Conservation (phyloP, 192 early-diverging fungal species). For the Linnemannia schmuckeri region DNA sequence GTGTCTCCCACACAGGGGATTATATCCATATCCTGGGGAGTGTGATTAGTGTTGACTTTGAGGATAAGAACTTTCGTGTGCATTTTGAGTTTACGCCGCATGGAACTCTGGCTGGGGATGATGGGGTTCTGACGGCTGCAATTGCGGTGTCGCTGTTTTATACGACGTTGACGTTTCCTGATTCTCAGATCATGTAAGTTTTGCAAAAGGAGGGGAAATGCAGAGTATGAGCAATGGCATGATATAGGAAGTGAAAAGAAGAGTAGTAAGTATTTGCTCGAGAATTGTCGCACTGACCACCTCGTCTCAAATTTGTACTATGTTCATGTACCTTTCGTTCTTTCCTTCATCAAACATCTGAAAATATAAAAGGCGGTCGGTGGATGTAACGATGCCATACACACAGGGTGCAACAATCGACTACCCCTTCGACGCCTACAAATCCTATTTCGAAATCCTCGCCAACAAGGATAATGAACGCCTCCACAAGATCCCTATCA, state of each 20-base stretch:
- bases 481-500: constrained; percentile 57
- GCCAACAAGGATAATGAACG: constrained; percentile 55
- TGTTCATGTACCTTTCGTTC: not conserved
- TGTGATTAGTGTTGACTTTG: constrained; percentile 60
- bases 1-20: constrained; percentile 44
- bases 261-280: no score
- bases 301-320: not conserved
- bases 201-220: no score
- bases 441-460: constrained; percentile 60
- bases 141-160: constrained; percentile 43
- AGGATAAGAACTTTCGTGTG: constrained; percentile 59
- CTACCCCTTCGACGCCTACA: constrained; percentile 64
- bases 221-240: not conserved
- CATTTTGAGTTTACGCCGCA: constrained; percentile 62
- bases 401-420: constrained; percentile 59
- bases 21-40: constrained; percentile 55
- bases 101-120: constrained; percentile 55
- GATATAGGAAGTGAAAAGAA: not conserved
- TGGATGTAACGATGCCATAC: constrained; percentile 54
- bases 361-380: constrained; percentile 33
- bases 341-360: no score
- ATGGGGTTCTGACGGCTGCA: constrained; percentile 42
- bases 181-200: constrained; percentile 47
- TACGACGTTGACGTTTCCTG: constrained; percentile 48
- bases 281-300: not conserved